These are phyloP conservation scores for Russula abietina DNA, from an alignment of 768 basidiomycete genomes.

Conservation along the genomic window DNA sequence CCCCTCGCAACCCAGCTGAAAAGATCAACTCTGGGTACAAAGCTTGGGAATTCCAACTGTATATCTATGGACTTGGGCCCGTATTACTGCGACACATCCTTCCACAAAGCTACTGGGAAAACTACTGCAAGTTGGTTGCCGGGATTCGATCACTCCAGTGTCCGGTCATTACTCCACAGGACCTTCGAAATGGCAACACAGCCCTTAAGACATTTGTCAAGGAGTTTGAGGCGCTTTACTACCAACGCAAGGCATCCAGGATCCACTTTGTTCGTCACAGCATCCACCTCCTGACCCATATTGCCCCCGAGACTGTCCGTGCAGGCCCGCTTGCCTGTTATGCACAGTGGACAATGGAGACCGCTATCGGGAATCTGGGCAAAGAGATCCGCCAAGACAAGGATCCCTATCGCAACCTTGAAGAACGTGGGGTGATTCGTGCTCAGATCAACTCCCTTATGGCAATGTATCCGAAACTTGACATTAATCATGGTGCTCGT, in stretches of 20 bases:
- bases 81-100: neutral
- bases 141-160: neutral
- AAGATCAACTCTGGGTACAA: slow-evolving; percentile 31
- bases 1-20: slow-evolving; percentile 37
- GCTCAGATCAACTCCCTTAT: neutral
- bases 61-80: too few species aligned
- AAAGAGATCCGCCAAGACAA: neutral
- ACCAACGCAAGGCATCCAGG: neutral
- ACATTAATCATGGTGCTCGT: neutral
- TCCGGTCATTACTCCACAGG: neutral
- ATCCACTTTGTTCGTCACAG: neutral
- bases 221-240: neutral
- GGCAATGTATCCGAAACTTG: neutral
- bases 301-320: neutral
- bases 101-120: neutral
- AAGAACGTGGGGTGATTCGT: neutral
- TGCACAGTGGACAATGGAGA: neutral
- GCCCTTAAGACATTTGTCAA: neutral
- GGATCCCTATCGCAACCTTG: neutral
- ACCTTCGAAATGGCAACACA: neutral
- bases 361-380: neutral
- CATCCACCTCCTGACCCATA: neutral
- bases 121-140: neutral
- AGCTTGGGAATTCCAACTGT: too few species aligned
- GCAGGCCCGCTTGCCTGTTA: neutral